Conservation (phyloP, 169 alveolate genomes). For the Pseudocohnilembus persalinus region DNA sequence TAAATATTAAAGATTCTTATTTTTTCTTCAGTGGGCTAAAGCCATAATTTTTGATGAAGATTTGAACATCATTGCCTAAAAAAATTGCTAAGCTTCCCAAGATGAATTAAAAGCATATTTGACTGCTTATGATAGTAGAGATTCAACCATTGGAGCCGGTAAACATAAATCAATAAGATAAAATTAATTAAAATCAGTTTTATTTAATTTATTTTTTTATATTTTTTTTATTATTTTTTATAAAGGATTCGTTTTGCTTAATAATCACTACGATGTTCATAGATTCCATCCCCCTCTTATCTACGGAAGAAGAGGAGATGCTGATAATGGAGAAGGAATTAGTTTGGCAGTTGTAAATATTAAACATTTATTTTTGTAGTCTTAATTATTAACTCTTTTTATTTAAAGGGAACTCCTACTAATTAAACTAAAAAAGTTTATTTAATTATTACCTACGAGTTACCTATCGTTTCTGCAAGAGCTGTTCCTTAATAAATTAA, state of each 20-base stretch:
- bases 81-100: constrained; percentile 40
- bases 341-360: constrained; percentile 64
- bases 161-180: neutral
- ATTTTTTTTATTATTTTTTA: no score
- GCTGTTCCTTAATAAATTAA: constrained; percentile 81
- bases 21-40: constrained; percentile 56
- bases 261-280: constrained; percentile 83
- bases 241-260: constrained; percentile 66
- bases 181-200: neutral
- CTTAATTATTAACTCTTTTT: neutral
- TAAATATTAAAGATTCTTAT: neutral
- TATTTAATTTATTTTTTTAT: no score
- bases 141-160: constrained; percentile 79
- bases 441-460: constrained; percentile 75
- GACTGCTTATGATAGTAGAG: constrained; percentile 74
- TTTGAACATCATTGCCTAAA: constrained; percentile 57
- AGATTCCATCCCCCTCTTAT: constrained; percentile 88
- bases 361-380: neutral
- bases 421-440: constrained; percentile 55
- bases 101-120: constrained; percentile 50
- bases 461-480: constrained; percentile 82
- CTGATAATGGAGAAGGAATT: constrained; percentile 89
- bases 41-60: constrained; percentile 70
- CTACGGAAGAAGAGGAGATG: constrained; percentile 88
- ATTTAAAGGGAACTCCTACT: constrained; percentile 44